These are phyloP conservation scores for Metschnikowia proteae DNA, from an alignment of 805 yeast genomes.

Conservation along the genomic window DNA sequence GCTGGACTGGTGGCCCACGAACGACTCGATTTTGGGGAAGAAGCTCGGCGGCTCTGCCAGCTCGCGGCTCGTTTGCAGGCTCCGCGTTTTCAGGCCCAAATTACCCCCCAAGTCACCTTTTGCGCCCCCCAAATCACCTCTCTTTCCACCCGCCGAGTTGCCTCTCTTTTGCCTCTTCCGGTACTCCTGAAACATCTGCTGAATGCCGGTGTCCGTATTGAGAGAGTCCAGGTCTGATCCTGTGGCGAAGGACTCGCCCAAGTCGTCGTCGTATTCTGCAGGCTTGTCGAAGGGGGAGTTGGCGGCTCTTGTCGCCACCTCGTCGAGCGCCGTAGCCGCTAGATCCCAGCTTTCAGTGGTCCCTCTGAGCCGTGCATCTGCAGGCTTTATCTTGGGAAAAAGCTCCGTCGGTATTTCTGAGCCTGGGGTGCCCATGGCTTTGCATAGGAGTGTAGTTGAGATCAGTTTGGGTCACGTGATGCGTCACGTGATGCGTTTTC, in stretches of 20 bases:
- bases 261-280: background rate
- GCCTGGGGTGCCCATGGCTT: background rate
- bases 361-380: background rate
- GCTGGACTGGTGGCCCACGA: background rate
- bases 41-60: background rate
- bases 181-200: background rate
- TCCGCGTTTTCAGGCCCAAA: no score
- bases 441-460: background rate
- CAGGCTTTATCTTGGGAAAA: background rate
- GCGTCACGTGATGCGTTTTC: background rate
- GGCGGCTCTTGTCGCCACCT: background rate
- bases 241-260: background rate
- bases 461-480: background rate
- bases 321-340: background rate
- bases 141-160: background rate
- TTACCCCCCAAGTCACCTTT: background rate
- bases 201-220: conserved; percentile 1
- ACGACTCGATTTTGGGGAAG: background rate
- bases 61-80: no score
- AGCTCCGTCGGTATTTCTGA: background rate
- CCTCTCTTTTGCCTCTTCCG: background rate
- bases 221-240: background rate
- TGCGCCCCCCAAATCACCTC: background rate
- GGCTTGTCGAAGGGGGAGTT: background rate
- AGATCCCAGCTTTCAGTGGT: background rate